Percentiles rank a stretch among this genome's conserved stretches.
Evolutionary conservation across 352 stramenopile genomes (phyloP).

Genomic region (Peronospora farinosa): DNA sequence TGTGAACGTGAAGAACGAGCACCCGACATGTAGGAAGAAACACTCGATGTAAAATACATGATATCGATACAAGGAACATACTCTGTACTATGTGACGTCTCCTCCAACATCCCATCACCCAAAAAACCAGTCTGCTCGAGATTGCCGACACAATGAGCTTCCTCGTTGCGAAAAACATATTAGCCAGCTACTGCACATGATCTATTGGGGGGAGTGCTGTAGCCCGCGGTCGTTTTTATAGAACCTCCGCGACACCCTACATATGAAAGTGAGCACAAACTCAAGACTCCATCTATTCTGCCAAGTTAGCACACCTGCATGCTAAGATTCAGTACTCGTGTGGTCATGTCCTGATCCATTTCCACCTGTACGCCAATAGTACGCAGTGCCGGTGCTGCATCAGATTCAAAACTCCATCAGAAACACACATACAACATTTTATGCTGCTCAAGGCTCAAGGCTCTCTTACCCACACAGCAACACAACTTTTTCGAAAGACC

Average conservation of each 20-base stretch:
- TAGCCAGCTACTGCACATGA: slow-evolving; percentile 2
- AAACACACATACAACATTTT: neutral
- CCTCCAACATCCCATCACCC: slow-evolving; percentile 1
- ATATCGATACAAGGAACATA: slow-evolving; percentile 17
- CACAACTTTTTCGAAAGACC: slow-evolving; percentile 73
- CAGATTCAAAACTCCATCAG: slow-evolving; percentile 9
- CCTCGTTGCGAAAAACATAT: no score
- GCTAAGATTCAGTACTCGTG: slow-evolving; percentile 60
- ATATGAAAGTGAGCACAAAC: slow-evolving; percentile 6
- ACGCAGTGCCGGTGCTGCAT: slow-evolving; percentile 44
- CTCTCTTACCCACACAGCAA: slow-evolving; percentile 47
- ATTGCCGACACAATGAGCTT: no score
- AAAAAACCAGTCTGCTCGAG: neutral
- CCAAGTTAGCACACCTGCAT: slow-evolving; percentile 39
- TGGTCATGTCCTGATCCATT: slow-evolving; percentile 81
- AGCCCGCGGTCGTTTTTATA: slow-evolving; percentile 51
- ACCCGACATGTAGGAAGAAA: slow-evolving; percentile 3
- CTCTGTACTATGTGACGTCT: neutral
- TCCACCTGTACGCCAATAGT: slow-evolving; percentile 72
- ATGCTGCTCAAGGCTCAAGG: neutral
- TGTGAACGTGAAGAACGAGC: neutral
- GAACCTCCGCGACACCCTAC: slow-evolving; percentile 67
- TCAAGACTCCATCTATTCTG: neutral
- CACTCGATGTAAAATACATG: slow-evolving; percentile 33
- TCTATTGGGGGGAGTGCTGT: slow-evolving; percentile 34